Percentiles rank a stretch among this genome's conserved stretches.
Conservation (phyloP, 495 filamentous ascomycete species). For the Penicillium waksmanii region DNA sequence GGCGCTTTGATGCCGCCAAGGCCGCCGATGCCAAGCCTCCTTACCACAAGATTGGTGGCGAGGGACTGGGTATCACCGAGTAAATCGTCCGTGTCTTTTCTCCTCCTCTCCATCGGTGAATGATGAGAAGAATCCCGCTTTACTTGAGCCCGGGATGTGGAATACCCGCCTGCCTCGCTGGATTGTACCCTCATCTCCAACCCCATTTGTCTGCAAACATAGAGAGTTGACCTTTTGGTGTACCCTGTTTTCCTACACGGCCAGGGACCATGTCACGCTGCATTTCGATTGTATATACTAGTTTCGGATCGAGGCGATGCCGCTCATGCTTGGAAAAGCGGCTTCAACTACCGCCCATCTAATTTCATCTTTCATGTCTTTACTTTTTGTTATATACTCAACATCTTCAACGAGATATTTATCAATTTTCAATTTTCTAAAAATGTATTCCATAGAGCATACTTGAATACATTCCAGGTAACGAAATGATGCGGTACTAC, state of each 20-base stretch:
- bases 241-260: conserved; percentile 9
- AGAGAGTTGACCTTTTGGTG: conserved; percentile 27
- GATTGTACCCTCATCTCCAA: neutral
- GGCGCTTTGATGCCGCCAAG: conserved; percentile 77
- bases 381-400: neutral
- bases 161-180: neutral
- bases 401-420: neutral
- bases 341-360: conserved; percentile 9
- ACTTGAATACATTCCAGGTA: too few species aligned
- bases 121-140: neutral
- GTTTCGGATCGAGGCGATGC: conserved; percentile 16
- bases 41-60: conserved; percentile 45
- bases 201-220: conserved; percentile 24
- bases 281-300: conserved; percentile 34
- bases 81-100: conserved; percentile 11
- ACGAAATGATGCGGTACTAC: too few species aligned
- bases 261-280: conserved; percentile 22
- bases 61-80: conserved; percentile 43
- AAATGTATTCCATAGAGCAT: neutral
- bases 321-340: neutral
- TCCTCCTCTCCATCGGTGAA: neutral
- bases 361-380: neutral
- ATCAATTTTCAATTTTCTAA: neutral
- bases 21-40: conserved; percentile 52
- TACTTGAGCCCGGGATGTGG: conserved; percentile 13